Evolutionary conservation across 306 rosid genomes (phyloP).

Genomic region (Casuarina cunninghamiana): DNA sequence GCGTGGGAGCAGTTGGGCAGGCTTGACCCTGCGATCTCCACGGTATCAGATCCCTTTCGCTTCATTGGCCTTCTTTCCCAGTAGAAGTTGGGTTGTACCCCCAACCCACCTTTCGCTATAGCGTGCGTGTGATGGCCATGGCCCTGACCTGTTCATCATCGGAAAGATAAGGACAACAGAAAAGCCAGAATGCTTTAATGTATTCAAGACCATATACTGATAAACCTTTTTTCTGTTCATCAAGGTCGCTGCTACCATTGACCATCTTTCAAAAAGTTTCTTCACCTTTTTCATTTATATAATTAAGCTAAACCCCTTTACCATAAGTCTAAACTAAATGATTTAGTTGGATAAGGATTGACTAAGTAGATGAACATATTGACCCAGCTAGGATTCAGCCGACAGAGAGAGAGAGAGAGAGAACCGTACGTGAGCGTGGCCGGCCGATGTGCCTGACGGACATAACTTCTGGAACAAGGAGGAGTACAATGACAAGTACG

Average conservation of each 20-base stretch:
- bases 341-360: too few species aligned
- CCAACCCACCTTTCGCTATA: slow-evolving; percentile 7
- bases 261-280: too few species aligned
- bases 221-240: too few species aligned
- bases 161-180: not conserved
- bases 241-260: too few species aligned
- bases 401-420: not conserved
- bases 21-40: slow-evolving; percentile 70
- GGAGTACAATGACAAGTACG: slow-evolving; percentile 27
- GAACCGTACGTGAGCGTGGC: slow-evolving; percentile 40
- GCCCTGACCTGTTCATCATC: not conserved
- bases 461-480: slow-evolving; percentile 38
- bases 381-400: too few species aligned
- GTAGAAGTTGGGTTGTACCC: not conserved
- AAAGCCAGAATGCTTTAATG: not conserved
- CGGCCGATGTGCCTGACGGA: slow-evolving; percentile 52
- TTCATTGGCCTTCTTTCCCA: slow-evolving; percentile 21
- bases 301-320: too few species aligned
- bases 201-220: too few species aligned
- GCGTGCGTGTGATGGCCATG: not conserved
- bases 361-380: too few species aligned
- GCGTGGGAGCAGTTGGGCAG: slow-evolving; percentile 88
- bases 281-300: too few species aligned
- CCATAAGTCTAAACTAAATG: too few species aligned
- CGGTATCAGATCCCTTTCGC: slow-evolving; percentile 37